Percentiles rank a stretch among this genome's conserved stretches.
Conservation (phyloP, 148 eudicot genomes). For the Fagopyrum tataricum region DNA sequence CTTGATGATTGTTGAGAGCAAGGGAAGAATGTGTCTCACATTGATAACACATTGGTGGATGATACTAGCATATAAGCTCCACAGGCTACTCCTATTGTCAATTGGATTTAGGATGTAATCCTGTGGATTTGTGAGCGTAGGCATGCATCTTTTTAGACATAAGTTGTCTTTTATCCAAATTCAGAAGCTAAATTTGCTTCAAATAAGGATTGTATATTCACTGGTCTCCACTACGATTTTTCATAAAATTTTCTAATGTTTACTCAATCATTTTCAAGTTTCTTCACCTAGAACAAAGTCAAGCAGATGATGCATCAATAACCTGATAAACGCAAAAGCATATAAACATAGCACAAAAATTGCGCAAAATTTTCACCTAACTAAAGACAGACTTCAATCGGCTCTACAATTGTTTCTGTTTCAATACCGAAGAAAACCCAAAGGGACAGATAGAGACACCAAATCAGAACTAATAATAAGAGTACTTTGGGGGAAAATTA, state of each 20-base stretch:
- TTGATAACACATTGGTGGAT: too few relatives aligned
- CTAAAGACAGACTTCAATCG: not conserved
- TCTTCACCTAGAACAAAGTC: not conserved
- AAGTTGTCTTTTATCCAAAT: not conserved
- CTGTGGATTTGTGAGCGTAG: too few relatives aligned
- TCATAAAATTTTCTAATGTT: not conserved
- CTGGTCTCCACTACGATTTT: not conserved
- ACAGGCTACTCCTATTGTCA: too few relatives aligned
- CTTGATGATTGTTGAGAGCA: not conserved
- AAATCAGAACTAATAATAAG: not conserved
- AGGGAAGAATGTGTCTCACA: too few relatives aligned
- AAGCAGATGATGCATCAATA: not conserved
- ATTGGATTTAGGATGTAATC: too few relatives aligned
- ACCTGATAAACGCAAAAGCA: not conserved
- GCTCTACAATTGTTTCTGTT: not conserved
- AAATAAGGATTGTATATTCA: not conserved
- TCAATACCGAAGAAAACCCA: not conserved
- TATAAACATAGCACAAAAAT: not conserved
- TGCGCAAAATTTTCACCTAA: not conserved
- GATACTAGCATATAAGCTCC: too few relatives aligned
- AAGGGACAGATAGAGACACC: not conserved
- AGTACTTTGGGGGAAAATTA: not conserved
- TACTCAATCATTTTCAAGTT: not conserved
- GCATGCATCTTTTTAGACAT: not conserved
- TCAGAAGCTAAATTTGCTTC: not conserved